Percentiles rank a stretch among this genome's conserved stretches.
Conservation (phyloP, 192 early-diverging fungal species). For the Backusella psychrophila region DNA sequence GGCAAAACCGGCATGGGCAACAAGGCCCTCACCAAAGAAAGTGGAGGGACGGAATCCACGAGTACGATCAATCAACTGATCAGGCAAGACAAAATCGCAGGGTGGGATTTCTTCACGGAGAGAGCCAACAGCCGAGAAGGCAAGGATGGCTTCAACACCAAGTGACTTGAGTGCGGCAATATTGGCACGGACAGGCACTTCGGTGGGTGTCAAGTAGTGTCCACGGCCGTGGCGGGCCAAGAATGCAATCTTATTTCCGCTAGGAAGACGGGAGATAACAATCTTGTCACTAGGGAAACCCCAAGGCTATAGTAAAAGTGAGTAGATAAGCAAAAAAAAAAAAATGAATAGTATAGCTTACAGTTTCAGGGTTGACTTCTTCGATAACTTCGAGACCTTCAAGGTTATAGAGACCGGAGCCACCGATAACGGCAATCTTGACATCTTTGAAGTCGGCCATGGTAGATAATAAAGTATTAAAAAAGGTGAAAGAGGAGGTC, state of each 20-base stretch:
- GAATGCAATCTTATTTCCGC: slow-evolving; percentile 88
- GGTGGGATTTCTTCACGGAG: slow-evolving; percentile 92
- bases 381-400: slow-evolving; percentile 46
- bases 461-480: neutral
- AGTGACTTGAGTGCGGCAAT: slow-evolving; percentile 96
- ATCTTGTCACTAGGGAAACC: slow-evolving; percentile 88
- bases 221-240: slow-evolving; percentile 93
- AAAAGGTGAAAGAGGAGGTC: too few relatives aligned
- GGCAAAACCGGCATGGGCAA: slow-evolving; percentile 90
- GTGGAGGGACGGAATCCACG: slow-evolving; percentile 93
- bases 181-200: slow-evolving; percentile 95
- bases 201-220: slow-evolving; percentile 82
- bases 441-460: slow-evolving; percentile 44
- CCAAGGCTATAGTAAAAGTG: slow-evolving; percentile 67
- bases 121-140: slow-evolving; percentile 96
- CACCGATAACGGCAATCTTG: slow-evolving; percentile 92
- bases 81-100: slow-evolving; percentile 91
- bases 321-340: slow-evolving; percentile 6
- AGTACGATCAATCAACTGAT: slow-evolving; percentile 97
- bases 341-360: slow-evolving; percentile 26
- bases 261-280: slow-evolving; percentile 68
- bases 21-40: slow-evolving; percentile 91
- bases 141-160: slow-evolving; percentile 90
- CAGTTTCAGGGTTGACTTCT: slow-evolving; percentile 85
- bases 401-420: slow-evolving; percentile 89